phyloP scores from a whole-genome alignment of 2,329 filamentous ascomycete genomes.

The Alternaria conjuncta region DNA sequence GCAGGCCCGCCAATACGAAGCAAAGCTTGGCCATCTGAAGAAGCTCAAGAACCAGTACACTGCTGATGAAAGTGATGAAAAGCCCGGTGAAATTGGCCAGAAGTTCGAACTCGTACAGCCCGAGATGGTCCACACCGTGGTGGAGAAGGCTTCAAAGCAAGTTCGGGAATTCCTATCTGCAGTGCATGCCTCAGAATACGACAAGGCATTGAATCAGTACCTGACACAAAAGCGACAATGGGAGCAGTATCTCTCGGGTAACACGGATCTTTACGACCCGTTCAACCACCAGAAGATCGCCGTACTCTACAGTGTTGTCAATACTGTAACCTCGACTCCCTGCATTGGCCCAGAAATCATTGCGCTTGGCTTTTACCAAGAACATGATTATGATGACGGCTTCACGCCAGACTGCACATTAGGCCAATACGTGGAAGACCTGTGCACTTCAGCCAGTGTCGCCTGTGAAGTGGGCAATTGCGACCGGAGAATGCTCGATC shows the following conservation, averaged over 20 bases:
- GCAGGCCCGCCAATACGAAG: slow-evolving; percentile 88
- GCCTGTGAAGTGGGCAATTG: slow-evolving; percentile 84
- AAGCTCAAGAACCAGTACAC: slow-evolving; percentile 76
- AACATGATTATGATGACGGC: slow-evolving; percentile 74
- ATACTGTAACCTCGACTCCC: slow-evolving; percentile 90
- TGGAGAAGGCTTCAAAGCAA: slow-evolving; percentile 79
- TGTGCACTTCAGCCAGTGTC: slow-evolving; percentile 78
- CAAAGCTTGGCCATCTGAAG: slow-evolving; percentile 80
- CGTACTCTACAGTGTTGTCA: slow-evolving; percentile 91
- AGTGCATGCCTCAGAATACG: slow-evolving; percentile 95
- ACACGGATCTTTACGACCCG: slow-evolving; percentile 88
- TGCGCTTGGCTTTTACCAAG: slow-evolving; percentile 90
- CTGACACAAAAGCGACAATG: slow-evolving; percentile 93
- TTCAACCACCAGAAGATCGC: slow-evolving; percentile 97
- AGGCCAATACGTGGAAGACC: slow-evolving; percentile 92
- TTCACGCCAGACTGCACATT: slow-evolving; percentile 86
- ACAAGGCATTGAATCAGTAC: slow-evolving; percentile 92
- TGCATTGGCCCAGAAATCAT: slow-evolving; percentile 92
- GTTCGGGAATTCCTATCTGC: slow-evolving; percentile 94
- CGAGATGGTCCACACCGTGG: slow-evolving; percentile 89
- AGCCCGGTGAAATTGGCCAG: slow-evolving; percentile 55
- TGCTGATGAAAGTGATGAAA: slow-evolving; percentile 43
- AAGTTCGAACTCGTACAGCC: slow-evolving; percentile 91
- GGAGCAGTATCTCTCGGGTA: slow-evolving; percentile 92
- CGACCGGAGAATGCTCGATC: slow-evolving; percentile 85